A percentile compares a stretch with the other conserved stretches of the same genome.
These are phyloP conservation scores for Naganishia onofrii DNA, from an alignment of 768 basidiomycete species.

Conservation along the genomic window DNA sequence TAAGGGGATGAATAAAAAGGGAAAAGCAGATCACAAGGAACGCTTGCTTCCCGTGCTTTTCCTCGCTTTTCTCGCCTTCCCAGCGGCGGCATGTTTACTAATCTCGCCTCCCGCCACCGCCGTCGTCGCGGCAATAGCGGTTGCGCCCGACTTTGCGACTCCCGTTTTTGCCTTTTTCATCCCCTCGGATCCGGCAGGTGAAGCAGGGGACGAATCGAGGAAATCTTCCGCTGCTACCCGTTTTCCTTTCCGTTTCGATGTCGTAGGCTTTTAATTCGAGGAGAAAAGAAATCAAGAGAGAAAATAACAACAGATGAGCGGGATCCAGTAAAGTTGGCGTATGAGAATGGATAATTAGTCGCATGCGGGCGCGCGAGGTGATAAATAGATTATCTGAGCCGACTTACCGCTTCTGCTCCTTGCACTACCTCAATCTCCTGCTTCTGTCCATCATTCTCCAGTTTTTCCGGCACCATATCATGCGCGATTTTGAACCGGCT, in stretches of 20 bases:
- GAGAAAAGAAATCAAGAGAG: no score
- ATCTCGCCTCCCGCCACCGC: no score
- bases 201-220: background rate
- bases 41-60: slow-evolving; percentile 10
- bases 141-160: background rate
- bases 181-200: background rate
- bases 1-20: background rate
- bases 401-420: background rate
- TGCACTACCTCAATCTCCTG: background rate
- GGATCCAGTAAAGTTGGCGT: no score
- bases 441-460: background rate
- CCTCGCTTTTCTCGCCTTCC: background rate
- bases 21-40: background rate
- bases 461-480: background rate
- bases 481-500: slow-evolving; percentile 27
- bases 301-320: background rate
- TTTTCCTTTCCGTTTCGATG: slow-evolving; percentile 11
- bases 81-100: background rate
- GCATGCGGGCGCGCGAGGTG: no score
- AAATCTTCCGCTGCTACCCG: slow-evolving; percentile 24
- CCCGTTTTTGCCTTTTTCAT: background rate
- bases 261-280: no score
- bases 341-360: no score
- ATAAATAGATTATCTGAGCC: no score
- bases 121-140: background rate